A percentile compares a stretch with the other conserved stretches of the same genome.
These are phyloP conservation scores for Pichia kudriavzevii DNA, from an alignment of 1,139 yeast species.

Conservation along the genomic window DNA sequence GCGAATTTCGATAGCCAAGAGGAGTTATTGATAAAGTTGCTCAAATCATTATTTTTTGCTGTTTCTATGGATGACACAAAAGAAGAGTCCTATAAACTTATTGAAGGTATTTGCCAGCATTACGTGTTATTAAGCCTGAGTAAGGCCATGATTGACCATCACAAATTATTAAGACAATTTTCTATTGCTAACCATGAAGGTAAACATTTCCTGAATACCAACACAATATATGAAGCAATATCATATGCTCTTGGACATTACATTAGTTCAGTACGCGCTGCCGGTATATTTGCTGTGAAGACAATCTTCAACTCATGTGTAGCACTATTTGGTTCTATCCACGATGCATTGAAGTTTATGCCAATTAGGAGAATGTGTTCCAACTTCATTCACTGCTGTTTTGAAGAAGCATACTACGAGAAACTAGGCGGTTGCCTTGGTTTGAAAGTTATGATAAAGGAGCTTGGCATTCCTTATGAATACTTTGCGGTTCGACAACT, in stretches of 20 bases:
- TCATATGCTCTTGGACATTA: slow-evolving; percentile 77
- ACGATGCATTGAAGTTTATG: slow-evolving; percentile 63
- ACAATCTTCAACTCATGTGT: slow-evolving; percentile 56
- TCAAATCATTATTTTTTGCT: slow-evolving; percentile 68
- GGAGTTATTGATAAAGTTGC: slow-evolving; percentile 47
- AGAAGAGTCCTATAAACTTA: slow-evolving; percentile 55
- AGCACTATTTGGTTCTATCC: slow-evolving; percentile 57
- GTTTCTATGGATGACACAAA: slow-evolving; percentile 69
- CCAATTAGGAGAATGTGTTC: slow-evolving; percentile 71
- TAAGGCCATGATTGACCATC: slow-evolving; percentile 61
- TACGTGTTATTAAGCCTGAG: slow-evolving; percentile 72
- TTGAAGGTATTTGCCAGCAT: slow-evolving; percentile 69
- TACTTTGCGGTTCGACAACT: slow-evolving; percentile 77
- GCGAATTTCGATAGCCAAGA: slow-evolving; percentile 53
- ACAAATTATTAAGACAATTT: slow-evolving; percentile 64
- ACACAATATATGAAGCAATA: slow-evolving; percentile 65
- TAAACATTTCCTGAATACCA: slow-evolving; percentile 58
- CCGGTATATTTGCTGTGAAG: slow-evolving; percentile 64
- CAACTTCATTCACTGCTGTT: slow-evolving; percentile 83
- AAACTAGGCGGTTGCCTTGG: slow-evolving; percentile 91
- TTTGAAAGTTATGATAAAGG: slow-evolving; percentile 61
- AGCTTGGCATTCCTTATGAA: slow-evolving; percentile 55
- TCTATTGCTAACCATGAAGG: slow-evolving; percentile 79
- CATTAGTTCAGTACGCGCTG: slow-evolving; percentile 57
- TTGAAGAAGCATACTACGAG: slow-evolving; percentile 76